Conservation (phyloP, 192 early-diverging fungal species). For the Backusella parvicylindrica region DNA sequence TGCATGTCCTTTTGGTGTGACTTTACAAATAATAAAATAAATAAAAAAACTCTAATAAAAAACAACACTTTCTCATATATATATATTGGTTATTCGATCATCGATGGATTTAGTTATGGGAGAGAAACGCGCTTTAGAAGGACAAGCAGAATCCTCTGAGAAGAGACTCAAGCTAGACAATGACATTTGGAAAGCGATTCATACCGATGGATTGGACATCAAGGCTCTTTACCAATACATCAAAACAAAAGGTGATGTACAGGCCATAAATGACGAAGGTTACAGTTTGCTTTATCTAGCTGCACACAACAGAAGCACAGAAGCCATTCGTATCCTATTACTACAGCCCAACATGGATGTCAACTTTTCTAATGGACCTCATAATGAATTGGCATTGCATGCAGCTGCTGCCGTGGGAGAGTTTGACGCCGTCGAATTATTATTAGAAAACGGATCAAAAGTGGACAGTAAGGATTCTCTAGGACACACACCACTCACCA, state of each 20-base stretch:
- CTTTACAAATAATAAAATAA: background rate
- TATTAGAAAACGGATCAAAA: slow-evolving; percentile 28
- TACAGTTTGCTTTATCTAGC: slow-evolving; percentile 37
- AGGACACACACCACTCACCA: slow-evolving; percentile 35
- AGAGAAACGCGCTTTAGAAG: background rate
- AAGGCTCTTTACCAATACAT: slow-evolving; percentile 34
- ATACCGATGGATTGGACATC: slow-evolving; percentile 25
- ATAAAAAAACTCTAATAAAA: no score
- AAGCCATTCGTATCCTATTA: slow-evolving; percentile 33
- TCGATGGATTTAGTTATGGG: background rate
- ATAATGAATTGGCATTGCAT: slow-evolving; percentile 33
- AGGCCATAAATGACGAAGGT: slow-evolving; percentile 8
- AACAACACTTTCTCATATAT: no score
- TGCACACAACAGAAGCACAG: slow-evolving; percentile 30
- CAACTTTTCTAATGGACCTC: slow-evolving; percentile 28
- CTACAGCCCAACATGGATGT: slow-evolving; percentile 25
- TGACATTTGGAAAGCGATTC: slow-evolving; percentile 26
- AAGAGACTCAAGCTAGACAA: background rate
- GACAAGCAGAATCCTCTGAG: background rate
- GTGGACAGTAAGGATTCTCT: slow-evolving; percentile 21
- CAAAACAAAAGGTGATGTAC: slow-evolving; percentile 8
- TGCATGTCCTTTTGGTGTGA: background rate
- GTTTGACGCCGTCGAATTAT: slow-evolving; percentile 30
- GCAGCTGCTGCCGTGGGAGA: slow-evolving; percentile 12
- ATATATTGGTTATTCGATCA: no score